Conservation (phyloP, 2,329 filamentous ascomycete species). For the Trichoderma atroviride region DNA sequence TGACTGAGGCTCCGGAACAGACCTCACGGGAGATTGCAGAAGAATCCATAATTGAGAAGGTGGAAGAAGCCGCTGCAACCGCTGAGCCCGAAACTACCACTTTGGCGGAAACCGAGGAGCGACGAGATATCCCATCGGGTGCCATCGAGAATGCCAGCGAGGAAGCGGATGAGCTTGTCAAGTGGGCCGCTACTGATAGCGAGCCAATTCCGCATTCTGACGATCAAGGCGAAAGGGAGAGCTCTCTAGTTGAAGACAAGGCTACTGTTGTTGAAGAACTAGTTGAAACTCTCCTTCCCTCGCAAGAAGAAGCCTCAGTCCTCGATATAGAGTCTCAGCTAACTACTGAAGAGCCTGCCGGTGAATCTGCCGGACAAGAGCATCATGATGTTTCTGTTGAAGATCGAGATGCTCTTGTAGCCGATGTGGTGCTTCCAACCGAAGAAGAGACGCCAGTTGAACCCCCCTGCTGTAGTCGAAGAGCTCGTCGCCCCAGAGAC, state of each 20-base stretch:
- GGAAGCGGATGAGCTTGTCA: slow-evolving; percentile 3
- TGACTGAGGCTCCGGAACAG: not conserved
- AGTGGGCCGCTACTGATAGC: slow-evolving; percentile 17
- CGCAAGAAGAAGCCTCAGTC: not conserved
- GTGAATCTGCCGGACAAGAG: not conserved
- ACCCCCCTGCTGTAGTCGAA: not conserved
- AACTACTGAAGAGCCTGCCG: not conserved
- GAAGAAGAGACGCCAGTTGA: not conserved
- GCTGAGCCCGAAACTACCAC: not conserved
- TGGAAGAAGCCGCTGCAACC: not conserved
- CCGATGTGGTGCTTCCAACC: not conserved
- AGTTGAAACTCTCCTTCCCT: not conserved
- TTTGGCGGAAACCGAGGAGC: slow-evolving; percentile 10
- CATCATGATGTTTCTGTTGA: not conserved
- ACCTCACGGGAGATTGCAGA: not conserved
- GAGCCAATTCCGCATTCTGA: slow-evolving; percentile 7
- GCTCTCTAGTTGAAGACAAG: slow-evolving; percentile 25
- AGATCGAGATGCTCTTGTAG: slow-evolving; percentile 6
- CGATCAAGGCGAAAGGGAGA: slow-evolving; percentile 31
- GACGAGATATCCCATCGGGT: not conserved
- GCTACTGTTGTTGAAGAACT: not conserved
- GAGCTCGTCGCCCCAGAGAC: not conserved
- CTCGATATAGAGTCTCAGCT: not conserved
- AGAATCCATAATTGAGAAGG: not conserved
- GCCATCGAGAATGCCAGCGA: not conserved